A percentile compares a stretch with the other conserved stretches of the same genome.
phyloP scores from a whole-genome alignment of 257 asterid species.

The Hygrophila difformis region DNA sequence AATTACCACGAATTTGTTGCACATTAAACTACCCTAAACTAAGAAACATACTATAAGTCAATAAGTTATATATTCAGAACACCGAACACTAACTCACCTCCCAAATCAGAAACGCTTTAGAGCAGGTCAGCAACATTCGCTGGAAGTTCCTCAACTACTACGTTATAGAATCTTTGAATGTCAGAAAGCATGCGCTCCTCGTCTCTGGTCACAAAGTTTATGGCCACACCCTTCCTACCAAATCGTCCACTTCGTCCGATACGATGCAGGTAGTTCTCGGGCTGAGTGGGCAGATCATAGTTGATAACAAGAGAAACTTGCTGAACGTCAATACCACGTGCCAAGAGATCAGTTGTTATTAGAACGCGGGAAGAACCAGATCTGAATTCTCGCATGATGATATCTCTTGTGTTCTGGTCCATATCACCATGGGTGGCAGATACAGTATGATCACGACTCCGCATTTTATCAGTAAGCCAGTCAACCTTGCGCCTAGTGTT shows the following conservation, averaged over 20 bases:
- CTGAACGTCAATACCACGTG: constrained; percentile 64
- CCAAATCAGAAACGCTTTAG: constrained; percentile 17
- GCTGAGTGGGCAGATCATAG: constrained; percentile 55
- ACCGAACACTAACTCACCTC: too few species aligned
- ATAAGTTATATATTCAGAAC: constrained; percentile 17
- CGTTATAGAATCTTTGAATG: constrained; percentile 43
- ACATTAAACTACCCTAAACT: too few species aligned
- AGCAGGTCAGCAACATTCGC: constrained; percentile 53
- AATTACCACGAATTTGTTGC: too few species aligned
- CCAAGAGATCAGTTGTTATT: constrained; percentile 53
- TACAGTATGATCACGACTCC: constrained; percentile 45
- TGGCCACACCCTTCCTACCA: constrained; percentile 65
- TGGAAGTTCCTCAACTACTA: constrained; percentile 47
- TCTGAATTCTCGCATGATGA: constrained; percentile 54
- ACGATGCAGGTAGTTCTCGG: constrained; percentile 58
- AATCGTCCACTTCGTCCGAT: constrained; percentile 56
- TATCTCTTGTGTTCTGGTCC: constrained; percentile 57
- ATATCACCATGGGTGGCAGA: constrained; percentile 54
- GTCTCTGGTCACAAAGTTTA: constrained; percentile 46
- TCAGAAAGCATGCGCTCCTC: constrained; percentile 54
- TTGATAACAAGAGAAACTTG: constrained; percentile 54
- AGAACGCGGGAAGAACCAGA: constrained; percentile 56
- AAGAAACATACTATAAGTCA: too few species aligned
- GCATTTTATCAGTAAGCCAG: constrained; percentile 54
- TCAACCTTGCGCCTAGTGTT: constrained; percentile 61